These are phyloP conservation scores for Tilletiopsis washingtonensis DNA, from an alignment of 1,284 basidiomycete species.

Conservation along the genomic window DNA sequence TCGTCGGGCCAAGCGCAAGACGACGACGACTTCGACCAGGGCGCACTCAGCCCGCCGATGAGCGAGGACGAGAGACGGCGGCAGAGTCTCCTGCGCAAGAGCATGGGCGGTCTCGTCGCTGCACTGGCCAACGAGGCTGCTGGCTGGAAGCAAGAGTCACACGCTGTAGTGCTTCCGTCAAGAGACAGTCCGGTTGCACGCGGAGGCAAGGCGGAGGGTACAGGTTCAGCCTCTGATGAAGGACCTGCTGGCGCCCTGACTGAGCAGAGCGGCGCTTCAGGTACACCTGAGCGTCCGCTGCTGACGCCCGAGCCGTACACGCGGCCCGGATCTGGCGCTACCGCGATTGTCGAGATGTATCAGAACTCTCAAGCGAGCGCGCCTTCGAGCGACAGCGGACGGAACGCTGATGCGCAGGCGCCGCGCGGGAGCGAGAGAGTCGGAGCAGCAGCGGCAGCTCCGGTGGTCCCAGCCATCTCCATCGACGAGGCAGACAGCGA, in stretches of 20 bases:
- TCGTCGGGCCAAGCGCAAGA: conserved; percentile 4
- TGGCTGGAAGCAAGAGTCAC: conserved; percentile 3
- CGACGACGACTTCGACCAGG: not conserved
- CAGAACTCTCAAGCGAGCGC: conserved; percentile 7
- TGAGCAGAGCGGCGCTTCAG: too few relatives aligned
- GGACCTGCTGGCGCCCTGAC: too few relatives aligned
- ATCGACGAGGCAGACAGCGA: conserved; percentile 18
- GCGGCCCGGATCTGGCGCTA: not conserved
- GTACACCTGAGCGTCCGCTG: too few relatives aligned
- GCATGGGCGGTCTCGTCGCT: conserved; percentile 18
- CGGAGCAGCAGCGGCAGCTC: conserved; percentile 8
- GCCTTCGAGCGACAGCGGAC: too few relatives aligned
- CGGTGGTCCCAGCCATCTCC: not conserved
- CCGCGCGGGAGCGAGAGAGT: too few relatives aligned
- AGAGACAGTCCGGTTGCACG: not conserved
- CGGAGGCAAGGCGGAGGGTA: too few relatives aligned
- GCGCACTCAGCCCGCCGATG: not conserved
- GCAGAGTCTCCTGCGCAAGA: conserved; percentile 12
- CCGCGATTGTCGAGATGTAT: conserved; percentile 5
- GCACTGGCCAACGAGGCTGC: conserved; percentile 17
- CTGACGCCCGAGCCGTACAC: not conserved
- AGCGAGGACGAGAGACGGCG: conserved; percentile 4
- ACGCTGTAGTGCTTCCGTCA: not conserved
- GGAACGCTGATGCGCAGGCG: too few relatives aligned
- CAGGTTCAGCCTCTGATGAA: too few relatives aligned